Conservation (phyloP, 1,284 basidiomycete species). For the Boletellus deceptivus region DNA sequence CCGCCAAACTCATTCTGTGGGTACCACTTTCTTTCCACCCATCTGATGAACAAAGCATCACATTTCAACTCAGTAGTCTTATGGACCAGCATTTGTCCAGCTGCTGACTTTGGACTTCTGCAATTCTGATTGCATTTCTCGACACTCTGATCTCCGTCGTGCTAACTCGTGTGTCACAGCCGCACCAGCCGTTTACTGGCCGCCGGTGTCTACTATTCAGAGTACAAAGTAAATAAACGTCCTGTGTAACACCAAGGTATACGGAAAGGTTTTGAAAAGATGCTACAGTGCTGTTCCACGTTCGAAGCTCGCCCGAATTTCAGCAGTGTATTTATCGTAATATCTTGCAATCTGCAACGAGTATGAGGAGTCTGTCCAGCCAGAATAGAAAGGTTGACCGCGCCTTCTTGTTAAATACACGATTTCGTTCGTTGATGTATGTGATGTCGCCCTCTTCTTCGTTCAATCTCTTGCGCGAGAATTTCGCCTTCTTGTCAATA, state of each 20-base stretch:
- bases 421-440: constrained; percentile 99
- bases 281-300: constrained; percentile 83
- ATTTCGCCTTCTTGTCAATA: constrained; percentile 84
- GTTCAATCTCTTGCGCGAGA: constrained; percentile 84
- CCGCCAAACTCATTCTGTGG: no score
- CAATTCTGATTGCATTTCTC: constrained; percentile 50
- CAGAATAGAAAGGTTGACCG: constrained; percentile 8
- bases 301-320: constrained; percentile 94
- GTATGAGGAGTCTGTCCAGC: not conserved
- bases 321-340: constrained; percentile 96
- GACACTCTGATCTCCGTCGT: not conserved
- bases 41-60: constrained; percentile 59
- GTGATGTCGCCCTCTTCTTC: constrained; percentile 95
- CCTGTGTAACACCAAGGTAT: constrained; percentile 8
- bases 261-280: not conserved
- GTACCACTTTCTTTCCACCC: not conserved
- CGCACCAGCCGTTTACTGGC: not conserved
- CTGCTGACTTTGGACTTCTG: constrained; percentile 59
- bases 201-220: not conserved
- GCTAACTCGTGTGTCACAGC: constrained; percentile 6
- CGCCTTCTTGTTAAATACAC: constrained; percentile 98
- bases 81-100: constrained; percentile 41
- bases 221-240: not conserved
- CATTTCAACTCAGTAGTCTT: constrained; percentile 76
- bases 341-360: constrained; percentile 77